Base-by-base conservation (phyloP, 805 yeast genomes). In the Metschnikowia anglica region DNA sequence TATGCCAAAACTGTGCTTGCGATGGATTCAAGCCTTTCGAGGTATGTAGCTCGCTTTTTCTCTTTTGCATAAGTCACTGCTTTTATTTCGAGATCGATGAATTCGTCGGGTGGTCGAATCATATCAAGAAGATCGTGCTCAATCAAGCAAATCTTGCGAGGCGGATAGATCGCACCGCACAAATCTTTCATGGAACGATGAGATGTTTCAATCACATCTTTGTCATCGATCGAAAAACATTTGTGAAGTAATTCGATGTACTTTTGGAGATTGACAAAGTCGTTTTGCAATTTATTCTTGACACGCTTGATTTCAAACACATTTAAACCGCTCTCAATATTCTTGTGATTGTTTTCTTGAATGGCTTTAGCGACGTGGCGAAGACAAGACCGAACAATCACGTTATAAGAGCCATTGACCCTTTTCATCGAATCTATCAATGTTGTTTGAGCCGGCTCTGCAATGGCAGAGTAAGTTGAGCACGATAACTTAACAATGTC, bases 381-480 rank as follows among this genome's bases (percentile, higher is more conserved):
- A 18, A 88, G 62, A 2, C 86, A 65, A 13, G 63, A 56, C 9
- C 70, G 70, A 2, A 83, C 61, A 27, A 88, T 74, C 2, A 74
- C 58, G 15, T 76, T 70, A 46, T 85, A 81, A 0, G 88, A 76
- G 0, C 87, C 86, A 49, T 81, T 73, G 3, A 91, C 66, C 44
- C 85, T 79, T 52, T 80, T 83, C 73, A 86, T 77, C 1, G 86
- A 79, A 21, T 83, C 81, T 2, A 79, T 74, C 43, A 93, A 63
- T 2, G 85, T 76, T 0, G 75, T 61, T 41, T 85, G 88, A 0
- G 96, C 95, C 16, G 83, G 76, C 8, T 73, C 68, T 1, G 88
- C 75, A n/a, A 86, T 77, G 3, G 80, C 80, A 0, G 82, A 67
- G 56, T 87, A 91, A 0, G 83, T 70, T 0, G 96, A 86, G 7